phyloP scores from a whole-genome alignment of 192 early-diverging fungal genomes.

The Coemansia sp. region DNA sequence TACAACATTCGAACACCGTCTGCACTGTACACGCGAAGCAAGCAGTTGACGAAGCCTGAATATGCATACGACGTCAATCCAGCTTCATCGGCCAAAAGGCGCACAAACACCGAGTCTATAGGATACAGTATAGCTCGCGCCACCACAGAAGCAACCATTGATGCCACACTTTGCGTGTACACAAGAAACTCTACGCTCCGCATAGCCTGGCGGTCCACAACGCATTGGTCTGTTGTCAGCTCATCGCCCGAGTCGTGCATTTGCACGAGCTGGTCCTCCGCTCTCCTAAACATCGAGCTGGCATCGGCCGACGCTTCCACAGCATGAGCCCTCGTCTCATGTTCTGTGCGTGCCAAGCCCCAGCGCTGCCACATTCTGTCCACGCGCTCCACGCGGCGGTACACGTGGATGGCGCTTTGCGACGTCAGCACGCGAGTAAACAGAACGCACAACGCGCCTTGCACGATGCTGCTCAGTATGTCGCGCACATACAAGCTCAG shows the following conservation, averaged over 20 bases:
- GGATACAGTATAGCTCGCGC: constrained; percentile 27
- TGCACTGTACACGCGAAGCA: background rate
- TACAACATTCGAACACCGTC: constrained; percentile 16
- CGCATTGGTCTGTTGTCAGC: background rate
- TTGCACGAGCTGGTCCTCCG: background rate
- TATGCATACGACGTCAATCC: constrained; percentile 27
- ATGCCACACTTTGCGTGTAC: constrained; percentile 19
- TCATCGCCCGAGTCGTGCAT: background rate
- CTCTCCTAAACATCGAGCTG: background rate
- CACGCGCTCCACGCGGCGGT: constrained; percentile 5
- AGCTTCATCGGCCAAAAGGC: constrained; percentile 44
- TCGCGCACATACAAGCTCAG: constrained; percentile 33
- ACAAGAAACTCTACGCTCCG: constrained; percentile 14
- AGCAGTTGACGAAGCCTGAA: constrained; percentile 34
- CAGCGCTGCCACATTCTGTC: background rate
- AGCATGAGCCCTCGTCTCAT: background rate
- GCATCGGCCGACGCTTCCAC: background rate
- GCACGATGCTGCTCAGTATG: constrained; percentile 9
- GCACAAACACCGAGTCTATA: constrained; percentile 21
- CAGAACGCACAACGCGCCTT: background rate
- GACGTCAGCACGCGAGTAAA: constrained; percentile 12
- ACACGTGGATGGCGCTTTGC: background rate
- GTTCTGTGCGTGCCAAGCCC: background rate
- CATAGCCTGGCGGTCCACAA: background rate
- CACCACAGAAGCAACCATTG: constrained; percentile 3